phyloP scores from a whole-genome alignment of 805 yeast genomes.

The Saccharomycopsis sp. region DNA sequence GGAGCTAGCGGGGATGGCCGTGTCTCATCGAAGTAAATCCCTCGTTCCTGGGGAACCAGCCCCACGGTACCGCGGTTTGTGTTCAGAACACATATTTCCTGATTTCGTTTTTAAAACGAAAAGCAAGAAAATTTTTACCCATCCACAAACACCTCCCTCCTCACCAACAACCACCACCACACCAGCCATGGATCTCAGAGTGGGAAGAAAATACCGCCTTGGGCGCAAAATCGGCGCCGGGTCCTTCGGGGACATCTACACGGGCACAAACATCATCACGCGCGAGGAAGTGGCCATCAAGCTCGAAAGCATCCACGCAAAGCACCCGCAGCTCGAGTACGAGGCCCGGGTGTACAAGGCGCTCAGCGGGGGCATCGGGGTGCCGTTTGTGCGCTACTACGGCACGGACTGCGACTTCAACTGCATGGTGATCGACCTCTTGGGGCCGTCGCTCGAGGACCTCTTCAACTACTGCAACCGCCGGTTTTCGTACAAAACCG shows the following conservation, averaged over 20 bases:
- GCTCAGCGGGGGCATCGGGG: constrained; percentile 92
- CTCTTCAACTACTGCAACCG: constrained; percentile 93
- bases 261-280: constrained; percentile 85
- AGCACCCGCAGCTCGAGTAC: constrained; percentile 94
- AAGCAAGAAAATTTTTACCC: too few relatives aligned
- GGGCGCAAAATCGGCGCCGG: constrained; percentile 97
- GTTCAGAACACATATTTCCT: too few relatives aligned
- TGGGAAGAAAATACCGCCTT: constrained; percentile 89
- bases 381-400: constrained; percentile 94
- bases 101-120: too few relatives aligned
- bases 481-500: constrained; percentile 89
- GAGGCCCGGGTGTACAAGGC: constrained; percentile 96
- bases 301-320: constrained; percentile 80
- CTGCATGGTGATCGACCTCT: constrained; percentile 92
- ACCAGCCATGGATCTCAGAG: constrained; percentile 76
- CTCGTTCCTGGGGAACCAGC: too few relatives aligned
- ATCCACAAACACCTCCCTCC: too few relatives aligned
- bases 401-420: constrained; percentile 95
- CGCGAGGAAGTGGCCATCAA: constrained; percentile 98
- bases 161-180: too few relatives aligned
- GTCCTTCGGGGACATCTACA: constrained; percentile 93
- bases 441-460: constrained; percentile 95
- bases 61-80: too few relatives aligned
- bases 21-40: too few relatives aligned
- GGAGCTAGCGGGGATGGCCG: too few relatives aligned